Base-by-base conservation (phyloP, 2,329 filamentous ascomycete species). In the Ceratocystis cubensis region DNA sequence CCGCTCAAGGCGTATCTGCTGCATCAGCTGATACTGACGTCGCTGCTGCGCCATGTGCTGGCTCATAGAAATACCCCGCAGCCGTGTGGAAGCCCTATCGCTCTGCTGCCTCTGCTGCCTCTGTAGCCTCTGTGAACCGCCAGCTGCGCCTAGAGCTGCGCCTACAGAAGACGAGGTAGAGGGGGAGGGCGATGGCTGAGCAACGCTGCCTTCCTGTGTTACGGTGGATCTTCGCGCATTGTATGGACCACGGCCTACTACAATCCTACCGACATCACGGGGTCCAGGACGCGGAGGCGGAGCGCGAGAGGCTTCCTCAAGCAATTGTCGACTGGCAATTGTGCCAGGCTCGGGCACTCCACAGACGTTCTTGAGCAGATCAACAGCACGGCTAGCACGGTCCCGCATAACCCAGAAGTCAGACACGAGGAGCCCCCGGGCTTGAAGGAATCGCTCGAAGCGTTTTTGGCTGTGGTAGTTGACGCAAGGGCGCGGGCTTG, bases 391-490 rank as follows among this genome's bases (percentile, higher is more conserved):
- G 56, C 63, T 57, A 28, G 63, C 67, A 28, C 65, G 61, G 22
- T 67, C 67, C 57, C 65, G 65, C 67, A 69, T 66, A 45, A 64
- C 65, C 67, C 65, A 65, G 45, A 68, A 66, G 46, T 68, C 64
- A 48, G 65, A 64, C 28, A 69, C 65, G 62, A 69, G 69, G 69
- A 86, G 81, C 30, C 78, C 79, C 69, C 85, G 77, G 7, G 80
- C 75, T 72, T 86, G 85, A 75, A 87, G 78, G 72, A 89, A 79
- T 41, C 86, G 82, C 74, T 87, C 84, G 71, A 86, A 88, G 70
- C 86, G 78, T 75, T 88, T 88, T 69, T 84, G 82, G 1, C 86
- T 88, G 71, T 28, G 6, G 20, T 53, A 25, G 20, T 10, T 28
- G 20, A 6, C 25, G 48, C 37, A 41, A 10, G 17, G 10, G 13